These are phyloP conservation scores for Solanum clarkiae DNA, from an alignment of 257 asterid genomes.

Conservation along the genomic window DNA sequence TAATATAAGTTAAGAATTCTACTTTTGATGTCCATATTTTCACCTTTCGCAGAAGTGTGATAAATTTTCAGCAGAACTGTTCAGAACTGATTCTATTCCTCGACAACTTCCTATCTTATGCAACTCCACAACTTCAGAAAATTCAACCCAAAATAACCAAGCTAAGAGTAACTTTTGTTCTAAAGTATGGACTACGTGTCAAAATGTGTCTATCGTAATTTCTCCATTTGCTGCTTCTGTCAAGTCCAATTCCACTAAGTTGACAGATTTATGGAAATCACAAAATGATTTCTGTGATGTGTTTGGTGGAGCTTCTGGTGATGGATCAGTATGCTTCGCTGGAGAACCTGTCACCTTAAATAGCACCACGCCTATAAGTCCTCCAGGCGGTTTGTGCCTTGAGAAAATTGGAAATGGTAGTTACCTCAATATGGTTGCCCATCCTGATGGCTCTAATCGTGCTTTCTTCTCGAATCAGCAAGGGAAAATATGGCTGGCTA, in stretches of 20 bases:
- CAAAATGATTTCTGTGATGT: constrained; percentile 52
- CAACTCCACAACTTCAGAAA: constrained; percentile 50
- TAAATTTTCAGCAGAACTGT: constrained; percentile 70
- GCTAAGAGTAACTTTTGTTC: constrained; percentile 46
- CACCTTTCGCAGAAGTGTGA: constrained; percentile 65
- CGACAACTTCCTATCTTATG: constrained; percentile 62
- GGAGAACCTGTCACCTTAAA: constrained; percentile 45
- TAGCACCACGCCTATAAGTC: constrained; percentile 19
- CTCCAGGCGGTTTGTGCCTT: constrained; percentile 65
- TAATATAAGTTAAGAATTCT: background rate
- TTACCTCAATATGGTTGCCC: constrained; percentile 68
- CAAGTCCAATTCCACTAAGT: constrained; percentile 36
- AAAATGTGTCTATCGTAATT: constrained; percentile 39
- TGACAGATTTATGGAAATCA: constrained; percentile 58
- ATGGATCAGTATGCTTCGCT: constrained; percentile 38
- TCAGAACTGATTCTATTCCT: constrained; percentile 23
- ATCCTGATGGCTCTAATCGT: constrained; percentile 79
- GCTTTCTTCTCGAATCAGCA: constrained; percentile 80
- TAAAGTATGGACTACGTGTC: constrained; percentile 61
- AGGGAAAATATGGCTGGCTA: constrained; percentile 73
- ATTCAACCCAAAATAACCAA: constrained; percentile 36
- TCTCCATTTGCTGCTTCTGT: constrained; percentile 53
- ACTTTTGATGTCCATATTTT: background rate
- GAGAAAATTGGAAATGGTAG: constrained; percentile 75
- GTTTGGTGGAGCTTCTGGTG: constrained; percentile 56